Conservation (phyloP, 352 stramenopile genomes). For the Phytopythium mirpurense region DNA sequence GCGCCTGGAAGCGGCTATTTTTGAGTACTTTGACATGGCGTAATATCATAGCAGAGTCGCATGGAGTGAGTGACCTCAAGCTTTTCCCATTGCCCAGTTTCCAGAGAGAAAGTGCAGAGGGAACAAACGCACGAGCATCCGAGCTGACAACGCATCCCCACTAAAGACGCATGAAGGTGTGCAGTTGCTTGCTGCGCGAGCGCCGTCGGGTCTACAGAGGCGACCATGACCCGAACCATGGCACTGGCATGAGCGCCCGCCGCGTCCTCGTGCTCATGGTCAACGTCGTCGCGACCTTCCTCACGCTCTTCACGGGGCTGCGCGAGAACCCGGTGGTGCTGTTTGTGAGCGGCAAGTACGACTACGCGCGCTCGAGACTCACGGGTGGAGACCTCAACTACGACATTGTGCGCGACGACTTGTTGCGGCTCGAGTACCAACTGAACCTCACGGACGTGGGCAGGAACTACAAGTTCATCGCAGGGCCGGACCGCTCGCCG, state of each 20-base stretch:
- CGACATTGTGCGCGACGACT: slow-evolving; percentile 18
- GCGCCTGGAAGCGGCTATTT: no score
- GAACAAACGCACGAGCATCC: no score
- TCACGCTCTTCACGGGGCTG: slow-evolving; percentile 35
- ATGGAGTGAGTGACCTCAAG: no score
- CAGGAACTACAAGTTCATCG: slow-evolving; percentile 21
- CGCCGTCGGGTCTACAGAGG: not conserved
- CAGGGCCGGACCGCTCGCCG: slow-evolving; percentile 11
- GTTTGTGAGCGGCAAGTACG: slow-evolving; percentile 23
- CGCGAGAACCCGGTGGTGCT: slow-evolving; percentile 36
- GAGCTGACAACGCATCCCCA: no score
- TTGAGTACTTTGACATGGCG: no score
- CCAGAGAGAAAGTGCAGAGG: no score
- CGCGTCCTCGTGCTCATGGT: slow-evolving; percentile 12
- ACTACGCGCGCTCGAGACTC: slow-evolving; percentile 20
- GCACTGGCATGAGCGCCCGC: not conserved
- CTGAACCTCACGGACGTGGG: slow-evolving; percentile 17
- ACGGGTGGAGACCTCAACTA: slow-evolving; percentile 22
- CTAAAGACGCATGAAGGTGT: no score
- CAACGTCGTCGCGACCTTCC: slow-evolving; percentile 25
- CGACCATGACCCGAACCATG: not conserved
- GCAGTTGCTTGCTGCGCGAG: not conserved
- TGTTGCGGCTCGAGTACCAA: slow-evolving; percentile 9
- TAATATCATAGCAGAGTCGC: no score
- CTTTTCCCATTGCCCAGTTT: no score